A percentile compares a stretch with the other conserved stretches of the same genome.
Conservation (phyloP, 352 stramenopile genomes). For the Pythium rhizo-oryzae region DNA sequence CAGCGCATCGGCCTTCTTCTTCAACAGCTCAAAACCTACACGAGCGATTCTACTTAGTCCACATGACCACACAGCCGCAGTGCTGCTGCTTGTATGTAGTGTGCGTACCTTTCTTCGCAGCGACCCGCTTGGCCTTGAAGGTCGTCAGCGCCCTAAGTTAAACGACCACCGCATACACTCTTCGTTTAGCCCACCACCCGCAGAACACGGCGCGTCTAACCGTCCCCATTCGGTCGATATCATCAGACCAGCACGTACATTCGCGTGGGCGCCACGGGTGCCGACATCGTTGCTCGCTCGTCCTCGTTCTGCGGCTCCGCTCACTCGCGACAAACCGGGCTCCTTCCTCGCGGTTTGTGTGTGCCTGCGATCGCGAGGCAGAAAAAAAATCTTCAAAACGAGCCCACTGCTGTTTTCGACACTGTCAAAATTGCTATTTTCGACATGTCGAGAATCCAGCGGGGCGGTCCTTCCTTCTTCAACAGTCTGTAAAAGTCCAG, state of each 20-base stretch:
- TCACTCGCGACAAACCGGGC: background rate
- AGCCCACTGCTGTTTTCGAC: constrained; percentile 24
- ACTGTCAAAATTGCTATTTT: constrained; percentile 19
- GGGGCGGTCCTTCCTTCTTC: background rate
- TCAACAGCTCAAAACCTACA: constrained; percentile 83
- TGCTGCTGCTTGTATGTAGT: background rate
- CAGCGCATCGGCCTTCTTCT: constrained; percentile 99
- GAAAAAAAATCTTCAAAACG: constrained; percentile 28
- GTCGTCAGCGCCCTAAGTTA: constrained; percentile 77
- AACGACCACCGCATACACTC: constrained; percentile 1
- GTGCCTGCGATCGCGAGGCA: constrained; percentile 2
- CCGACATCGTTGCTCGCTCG: constrained; percentile 32
- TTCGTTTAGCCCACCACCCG: background rate
- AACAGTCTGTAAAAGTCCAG: background rate
- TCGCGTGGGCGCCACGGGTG: constrained; percentile 69
- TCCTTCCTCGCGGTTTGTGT: background rate
- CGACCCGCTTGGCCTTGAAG: constrained; percentile 83
- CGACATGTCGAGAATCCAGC: constrained; percentile 12
- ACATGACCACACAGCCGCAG: too few species aligned
- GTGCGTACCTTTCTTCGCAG: constrained; percentile 80
- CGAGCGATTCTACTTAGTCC: background rate
- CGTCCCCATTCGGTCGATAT: too few species aligned
- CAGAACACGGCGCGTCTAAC: background rate
- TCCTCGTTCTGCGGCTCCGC: background rate
- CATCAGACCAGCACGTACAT: constrained; percentile 53